Percentiles rank a stretch among this genome's conserved stretches.
Evolutionary conservation across 768 basidiomycete species (phyloP).

Genomic region (Kwoniella mangroviensis): DNA sequence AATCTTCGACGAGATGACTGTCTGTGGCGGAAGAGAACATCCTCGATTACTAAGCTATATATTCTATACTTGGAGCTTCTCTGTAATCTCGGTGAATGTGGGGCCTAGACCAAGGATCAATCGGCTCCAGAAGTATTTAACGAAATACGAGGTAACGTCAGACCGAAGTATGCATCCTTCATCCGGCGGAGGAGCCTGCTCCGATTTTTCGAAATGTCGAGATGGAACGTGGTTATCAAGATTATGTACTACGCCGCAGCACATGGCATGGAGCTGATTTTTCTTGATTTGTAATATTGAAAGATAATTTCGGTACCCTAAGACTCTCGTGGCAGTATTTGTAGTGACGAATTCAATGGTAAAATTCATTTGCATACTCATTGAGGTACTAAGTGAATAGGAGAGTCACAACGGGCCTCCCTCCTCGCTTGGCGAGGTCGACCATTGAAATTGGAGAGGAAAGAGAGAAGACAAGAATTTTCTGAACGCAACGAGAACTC

Average conservation of each 20-base stretch:
- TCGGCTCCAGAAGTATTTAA: background rate
- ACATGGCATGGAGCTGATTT: background rate
- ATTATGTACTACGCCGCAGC: slow-evolving; percentile 5
- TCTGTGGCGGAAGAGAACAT: too few relatives aligned
- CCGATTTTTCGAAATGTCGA: background rate
- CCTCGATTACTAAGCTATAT: too few relatives aligned
- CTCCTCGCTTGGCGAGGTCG: too few relatives aligned
- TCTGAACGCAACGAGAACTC: background rate
- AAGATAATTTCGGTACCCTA: background rate
- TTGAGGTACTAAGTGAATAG: background rate
- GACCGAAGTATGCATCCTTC: background rate
- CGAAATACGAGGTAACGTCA: background rate
- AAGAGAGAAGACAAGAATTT: background rate
- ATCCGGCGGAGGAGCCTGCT: slow-evolving; percentile 4
- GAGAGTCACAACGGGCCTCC: too few relatives aligned
- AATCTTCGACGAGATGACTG: too few relatives aligned
- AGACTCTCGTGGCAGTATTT: background rate
- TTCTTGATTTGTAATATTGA: background rate
- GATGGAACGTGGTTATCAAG: slow-evolving; percentile 13
- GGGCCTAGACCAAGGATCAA: background rate
- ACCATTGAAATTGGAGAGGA: too few relatives aligned
- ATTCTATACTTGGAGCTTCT: too few relatives aligned
- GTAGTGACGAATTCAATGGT: background rate
- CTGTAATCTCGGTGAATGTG: background rate
- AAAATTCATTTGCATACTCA: background rate